Base-by-base conservation (phyloP, 1,139 yeast species). In the Geotrichum histeridarum region DNA sequence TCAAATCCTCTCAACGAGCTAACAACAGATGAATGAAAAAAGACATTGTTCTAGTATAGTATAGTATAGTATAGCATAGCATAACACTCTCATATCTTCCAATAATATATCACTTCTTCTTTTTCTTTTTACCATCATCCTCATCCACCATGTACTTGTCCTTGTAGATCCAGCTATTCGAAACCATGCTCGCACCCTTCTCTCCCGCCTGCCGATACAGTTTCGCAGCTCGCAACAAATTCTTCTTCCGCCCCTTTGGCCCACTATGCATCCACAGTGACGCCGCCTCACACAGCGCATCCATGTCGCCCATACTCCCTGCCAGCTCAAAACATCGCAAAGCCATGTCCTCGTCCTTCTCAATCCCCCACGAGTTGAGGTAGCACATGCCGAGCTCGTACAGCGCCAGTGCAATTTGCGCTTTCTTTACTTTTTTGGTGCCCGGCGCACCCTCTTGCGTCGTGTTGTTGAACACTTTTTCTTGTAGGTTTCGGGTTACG, bases 111-210 rank as follows among this genome's bases (percentile, higher is more conserved):
- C 27, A 22, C 27, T 22, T 22, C 27, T 42, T 22, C 42, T 48
- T 48, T 47, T 51, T 48, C 22, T 54, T 53, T 27, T 56, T 51
- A 51, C 59, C 58, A 47, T 58, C 54, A 49, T 55, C 56, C 50
- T 62, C 58, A 62, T 68, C 58, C 8, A 55, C 60, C 71, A 77
- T 68, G 64, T 86, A 86, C 72, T 85, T 85, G 47, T 81, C 82
- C 67, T 84, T 85, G 72, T 84, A 82, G 44, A 86, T 84, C 94
- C 94, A 86, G 57, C 84, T 80, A 58, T 85, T 83, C 1, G 91
- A 91, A 38, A 84, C 79, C 58, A 83, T 72, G 61, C 77, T 79
- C 22, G 79, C 79, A 1, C 93, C 94, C 61, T 78, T 77, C 14
- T 77, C 72, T 53, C 83, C 91, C 27, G 89, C 85, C 42, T 81